Evolutionary conservation across 352 stramenopile species (phyloP).

Genomic region (Phytophthora litchii): DNA sequence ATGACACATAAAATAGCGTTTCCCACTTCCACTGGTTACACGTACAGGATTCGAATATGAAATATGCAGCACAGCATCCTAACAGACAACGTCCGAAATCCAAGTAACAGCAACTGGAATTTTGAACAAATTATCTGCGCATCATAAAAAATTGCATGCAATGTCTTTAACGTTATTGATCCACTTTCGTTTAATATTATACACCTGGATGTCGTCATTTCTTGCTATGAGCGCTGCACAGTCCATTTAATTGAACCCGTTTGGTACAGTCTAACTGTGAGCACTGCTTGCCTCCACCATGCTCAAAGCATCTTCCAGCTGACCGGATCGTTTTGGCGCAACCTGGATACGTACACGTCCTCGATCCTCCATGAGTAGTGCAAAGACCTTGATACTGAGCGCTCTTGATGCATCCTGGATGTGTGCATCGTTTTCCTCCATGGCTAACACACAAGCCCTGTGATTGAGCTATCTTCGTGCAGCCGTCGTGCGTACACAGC

Average conservation of each 20-base stretch:
- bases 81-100: too few species aligned
- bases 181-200: neutral
- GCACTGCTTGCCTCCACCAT: conserved; percentile 24
- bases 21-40: too few species aligned
- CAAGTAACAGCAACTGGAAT: too few species aligned
- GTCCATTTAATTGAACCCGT: conserved; percentile 10
- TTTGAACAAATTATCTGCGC: too few species aligned
- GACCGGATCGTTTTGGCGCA: conserved; percentile 23
- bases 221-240: conserved; percentile 8
- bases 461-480: conserved; percentile 27
- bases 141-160: neutral
- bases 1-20: too few species aligned
- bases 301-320: conserved; percentile 23
- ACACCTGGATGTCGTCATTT: neutral
- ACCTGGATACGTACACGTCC: conserved; percentile 9
- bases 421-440: conserved; percentile 22
- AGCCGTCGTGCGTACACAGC: conserved; percentile 6
- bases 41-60: too few species aligned
- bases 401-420: conserved; percentile 21
- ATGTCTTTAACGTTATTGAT: neutral
- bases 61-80: too few species aligned
- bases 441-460: conserved; percentile 23
- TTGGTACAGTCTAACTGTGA: conserved; percentile 12
- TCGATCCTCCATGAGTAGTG: conserved; percentile 20
- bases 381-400: conserved; percentile 25